phyloP scores from a whole-genome alignment of 1,139 yeast genomes.

The Neolecta irregularis region DNA sequence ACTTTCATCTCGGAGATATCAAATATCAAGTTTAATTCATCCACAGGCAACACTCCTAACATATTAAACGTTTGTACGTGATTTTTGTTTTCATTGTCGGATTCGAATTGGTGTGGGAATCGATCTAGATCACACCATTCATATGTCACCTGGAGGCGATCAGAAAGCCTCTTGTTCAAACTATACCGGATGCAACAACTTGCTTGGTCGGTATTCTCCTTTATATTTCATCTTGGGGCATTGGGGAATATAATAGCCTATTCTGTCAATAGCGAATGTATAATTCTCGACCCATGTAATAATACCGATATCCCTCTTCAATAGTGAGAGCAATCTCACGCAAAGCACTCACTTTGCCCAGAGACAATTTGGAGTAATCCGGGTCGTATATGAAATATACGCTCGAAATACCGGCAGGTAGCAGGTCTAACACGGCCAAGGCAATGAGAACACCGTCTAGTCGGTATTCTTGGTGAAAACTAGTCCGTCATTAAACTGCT shows the following conservation, averaged over 20 bases:
- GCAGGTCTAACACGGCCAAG: constrained; percentile 58
- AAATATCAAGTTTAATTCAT: too few relatives aligned
- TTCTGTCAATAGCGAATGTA: background rate
- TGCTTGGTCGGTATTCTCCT: constrained; percentile 36
- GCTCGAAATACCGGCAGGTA: constrained; percentile 66
- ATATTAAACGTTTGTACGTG: too few relatives aligned
- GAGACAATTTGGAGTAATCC: constrained; percentile 36
- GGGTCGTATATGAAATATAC: constrained; percentile 88
- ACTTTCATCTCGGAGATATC: too few relatives aligned
- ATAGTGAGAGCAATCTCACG: constrained; percentile 44
- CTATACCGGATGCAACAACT: constrained; percentile 24
- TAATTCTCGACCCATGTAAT: constrained; percentile 31
- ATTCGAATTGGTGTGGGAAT: too few relatives aligned
- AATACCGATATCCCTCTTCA: constrained; percentile 31
- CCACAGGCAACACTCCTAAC: too few relatives aligned
- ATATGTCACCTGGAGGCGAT: constrained; percentile 1
- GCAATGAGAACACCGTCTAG: constrained; percentile 51
- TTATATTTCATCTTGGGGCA: constrained; percentile 77
- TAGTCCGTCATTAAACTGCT: constrained; percentile 28
- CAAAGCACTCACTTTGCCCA: constrained; percentile 67
- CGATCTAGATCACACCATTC: too few relatives aligned
- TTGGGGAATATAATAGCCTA: constrained; percentile 49
- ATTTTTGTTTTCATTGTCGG: too few relatives aligned
- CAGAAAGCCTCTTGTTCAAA: background rate
- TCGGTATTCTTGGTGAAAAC: constrained; percentile 66